phyloP scores from a whole-genome alignment of 2,329 filamentous ascomycete genomes.

The Diaporthe sp. region DNA sequence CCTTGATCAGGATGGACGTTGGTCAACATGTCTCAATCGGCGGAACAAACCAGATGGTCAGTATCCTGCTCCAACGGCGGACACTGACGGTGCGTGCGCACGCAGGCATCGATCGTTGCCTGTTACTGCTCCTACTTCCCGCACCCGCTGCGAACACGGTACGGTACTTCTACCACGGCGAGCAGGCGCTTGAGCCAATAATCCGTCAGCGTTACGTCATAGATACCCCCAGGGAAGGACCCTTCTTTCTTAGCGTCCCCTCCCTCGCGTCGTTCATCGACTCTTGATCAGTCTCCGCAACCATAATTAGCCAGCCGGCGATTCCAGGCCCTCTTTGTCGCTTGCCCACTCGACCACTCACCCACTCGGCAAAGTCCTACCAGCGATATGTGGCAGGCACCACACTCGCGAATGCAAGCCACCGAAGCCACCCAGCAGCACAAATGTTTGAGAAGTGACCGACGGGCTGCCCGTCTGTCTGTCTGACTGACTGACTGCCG shows the following conservation, averaged over 20 bases:
- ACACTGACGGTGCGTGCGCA: neutral
- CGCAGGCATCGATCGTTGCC: neutral
- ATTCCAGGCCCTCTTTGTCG: constrained; percentile 18
- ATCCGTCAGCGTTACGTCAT: constrained; percentile 30
- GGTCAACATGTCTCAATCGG: neutral
- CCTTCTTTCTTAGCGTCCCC: constrained; percentile 27
- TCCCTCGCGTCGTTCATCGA: constrained; percentile 14
- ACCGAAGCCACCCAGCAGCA: constrained; percentile 9
- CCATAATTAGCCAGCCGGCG: constrained; percentile 34
- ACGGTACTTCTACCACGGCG: neutral
- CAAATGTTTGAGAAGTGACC: neutral
- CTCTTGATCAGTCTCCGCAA: constrained; percentile 8
- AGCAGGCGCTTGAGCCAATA: constrained; percentile 4
- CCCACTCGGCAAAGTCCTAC: neutral
- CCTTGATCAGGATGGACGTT: neutral
- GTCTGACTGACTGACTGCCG: neutral
- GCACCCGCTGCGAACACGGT: neutral
- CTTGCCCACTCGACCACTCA: neutral
- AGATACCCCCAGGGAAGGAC: constrained; percentile 23
- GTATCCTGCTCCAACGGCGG: neutral
- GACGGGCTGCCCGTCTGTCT: neutral
- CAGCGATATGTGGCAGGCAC: neutral
- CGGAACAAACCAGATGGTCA: neutral
- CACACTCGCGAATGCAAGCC: constrained; percentile 12
- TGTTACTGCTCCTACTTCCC: neutral